Percentiles rank a stretch among this genome's conserved stretches.
These are phyloP conservation scores for Leishmania tarentolae DNA, from an alignment of 208 protist species.

Conservation along the genomic window DNA sequence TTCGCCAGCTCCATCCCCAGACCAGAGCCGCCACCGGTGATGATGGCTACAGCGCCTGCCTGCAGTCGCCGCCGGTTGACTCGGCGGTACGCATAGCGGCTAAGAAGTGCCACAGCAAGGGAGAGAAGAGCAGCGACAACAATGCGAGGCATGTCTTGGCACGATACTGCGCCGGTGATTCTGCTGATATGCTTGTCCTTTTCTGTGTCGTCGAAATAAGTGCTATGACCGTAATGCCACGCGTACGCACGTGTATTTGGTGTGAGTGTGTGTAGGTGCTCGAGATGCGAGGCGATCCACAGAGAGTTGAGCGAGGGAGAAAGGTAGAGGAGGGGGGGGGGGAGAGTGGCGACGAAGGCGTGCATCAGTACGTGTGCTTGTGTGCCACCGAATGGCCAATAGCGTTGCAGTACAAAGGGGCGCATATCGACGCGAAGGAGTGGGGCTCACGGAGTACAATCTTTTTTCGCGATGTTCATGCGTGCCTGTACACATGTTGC, in stretches of 20 bases:
- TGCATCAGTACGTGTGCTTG: background rate
- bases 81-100: slow-evolving; percentile 27
- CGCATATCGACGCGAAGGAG: background rate
- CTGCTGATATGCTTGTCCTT: background rate
- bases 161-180: background rate
- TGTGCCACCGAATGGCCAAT: background rate
- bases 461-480: background rate
- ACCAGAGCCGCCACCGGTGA: slow-evolving; percentile 78
- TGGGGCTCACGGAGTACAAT: background rate
- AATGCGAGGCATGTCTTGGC: slow-evolving; percentile 9
- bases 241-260: background rate
- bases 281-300: background rate
- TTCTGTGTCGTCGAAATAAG: too few species aligned
- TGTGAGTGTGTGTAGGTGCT: background rate
- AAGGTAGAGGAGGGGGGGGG: background rate
- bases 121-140: slow-evolving; percentile 22
- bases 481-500: background rate
- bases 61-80: slow-evolving; percentile 26
- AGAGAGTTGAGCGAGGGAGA: background rate
- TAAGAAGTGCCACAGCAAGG: slow-evolving; percentile 29
- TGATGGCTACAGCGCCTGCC: slow-evolving; percentile 60
- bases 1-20: slow-evolving; percentile 74
- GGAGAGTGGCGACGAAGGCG: background rate
- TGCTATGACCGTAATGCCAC: background rate
- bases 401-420: background rate